Evolutionary conservation across 495 filamentous ascomycete species (phyloP).

Genomic region (Letharia columbiana): DNA sequence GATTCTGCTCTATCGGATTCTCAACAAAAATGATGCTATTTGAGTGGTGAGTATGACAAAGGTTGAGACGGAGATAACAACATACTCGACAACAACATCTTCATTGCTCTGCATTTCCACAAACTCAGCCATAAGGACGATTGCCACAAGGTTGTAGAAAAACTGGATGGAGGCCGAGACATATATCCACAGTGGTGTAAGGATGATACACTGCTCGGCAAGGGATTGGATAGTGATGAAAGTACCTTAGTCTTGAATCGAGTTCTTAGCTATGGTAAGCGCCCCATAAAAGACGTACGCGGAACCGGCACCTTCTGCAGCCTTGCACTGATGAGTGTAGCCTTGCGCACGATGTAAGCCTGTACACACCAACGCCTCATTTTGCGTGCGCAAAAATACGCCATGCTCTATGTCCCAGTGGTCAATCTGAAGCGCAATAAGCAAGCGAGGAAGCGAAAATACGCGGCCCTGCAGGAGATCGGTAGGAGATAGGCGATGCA

Average conservation of each 20-base stretch:
- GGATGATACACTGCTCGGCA: background rate
- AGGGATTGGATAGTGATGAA: background rate
- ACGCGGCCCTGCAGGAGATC: background rate
- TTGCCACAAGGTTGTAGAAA: background rate
- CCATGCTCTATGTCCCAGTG: background rate
- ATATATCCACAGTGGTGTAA: background rate
- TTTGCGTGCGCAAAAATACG: background rate
- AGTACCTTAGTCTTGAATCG: no score
- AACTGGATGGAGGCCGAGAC: background rate
- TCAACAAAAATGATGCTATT: background rate
- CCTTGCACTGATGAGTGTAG: background rate
- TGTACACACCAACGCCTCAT: no score
- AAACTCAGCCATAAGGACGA: background rate
- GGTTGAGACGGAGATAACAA: background rate
- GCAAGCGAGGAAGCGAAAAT: background rate
- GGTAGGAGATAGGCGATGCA: background rate
- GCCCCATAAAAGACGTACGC: background rate
- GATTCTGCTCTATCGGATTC: background rate
- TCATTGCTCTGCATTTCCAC: background rate
- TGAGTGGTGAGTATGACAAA: background rate
- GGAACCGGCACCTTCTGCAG: background rate
- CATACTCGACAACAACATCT: background rate
- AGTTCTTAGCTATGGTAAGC: background rate
- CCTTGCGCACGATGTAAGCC: no score
- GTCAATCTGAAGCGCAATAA: background rate